Evolutionary conservation across 495 filamentous ascomycete species (phyloP), one percentile per base, ranked within the genome.

Genomic region (Opeltia flavorubescens): DNA sequence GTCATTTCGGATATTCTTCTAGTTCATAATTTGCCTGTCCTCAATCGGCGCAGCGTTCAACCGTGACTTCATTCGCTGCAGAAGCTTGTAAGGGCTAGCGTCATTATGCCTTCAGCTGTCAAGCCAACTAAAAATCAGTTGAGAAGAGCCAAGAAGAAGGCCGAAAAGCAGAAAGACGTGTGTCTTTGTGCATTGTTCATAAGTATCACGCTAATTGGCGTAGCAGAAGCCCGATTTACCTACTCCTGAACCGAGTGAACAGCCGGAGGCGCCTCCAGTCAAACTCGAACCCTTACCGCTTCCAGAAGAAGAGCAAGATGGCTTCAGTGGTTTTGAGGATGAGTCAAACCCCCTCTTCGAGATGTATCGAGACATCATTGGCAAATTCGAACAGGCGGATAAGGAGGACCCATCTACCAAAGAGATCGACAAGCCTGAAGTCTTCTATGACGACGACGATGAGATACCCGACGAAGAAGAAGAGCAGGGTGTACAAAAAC

Each of bases 71-170:
- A n/a, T n/a, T n/a, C n/a, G n/a, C n/a, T n/a, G n/a, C n/a, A n/a
- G 21, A 41, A 41, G 38, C 38, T 41, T 41, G 38, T 41, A 41
- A 41, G 38, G 38, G 38, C 21, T 33, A 21, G 11, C 24, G 42
- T 30, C 36, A 40, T 46, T 13, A 62, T 62, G 59, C 52, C 59
- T 41, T 44, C 54, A n/a, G 48, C 53, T 7, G 62, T 60, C 53
- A 88, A 88, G 64, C 70, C 77, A 61, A 84, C 75, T 59, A 93
- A 89, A 66, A 91, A 93, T 56, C 83, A 88, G 63, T 74, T 86
- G 59, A 73, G 83, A 60, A 76, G 83, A 58, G 87, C 87, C 26
- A 87, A 86, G 72, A 94, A 86, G 70, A 95, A 94, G 75, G 83
- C 83, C 45, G 73, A 84, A 52, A 84, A 86, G 65, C 69, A 83